phyloP scores from a whole-genome alignment of 306 rosid genomes.

The Arachis hypogaea region DNA sequence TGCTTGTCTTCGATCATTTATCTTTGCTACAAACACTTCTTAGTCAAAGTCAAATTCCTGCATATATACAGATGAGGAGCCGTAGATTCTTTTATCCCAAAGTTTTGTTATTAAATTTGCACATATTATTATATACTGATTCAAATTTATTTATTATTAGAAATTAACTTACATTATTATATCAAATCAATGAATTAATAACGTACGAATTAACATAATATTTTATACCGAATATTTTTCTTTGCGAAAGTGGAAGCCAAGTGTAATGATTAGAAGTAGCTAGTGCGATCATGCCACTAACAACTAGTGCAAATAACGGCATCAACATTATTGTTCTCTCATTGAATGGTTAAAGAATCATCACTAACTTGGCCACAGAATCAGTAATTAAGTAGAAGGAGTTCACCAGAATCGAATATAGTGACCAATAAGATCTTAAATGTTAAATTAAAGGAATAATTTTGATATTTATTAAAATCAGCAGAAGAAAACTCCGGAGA shows the following conservation, averaged over 20 bases:
- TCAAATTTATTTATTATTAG: no score
- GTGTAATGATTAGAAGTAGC: neutral
- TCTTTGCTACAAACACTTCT: no score
- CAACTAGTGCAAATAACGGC: neutral
- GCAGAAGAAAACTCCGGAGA: conserved; percentile 26
- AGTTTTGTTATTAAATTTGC: no score
- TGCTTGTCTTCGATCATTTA: no score
- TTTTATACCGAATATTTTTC: no score
- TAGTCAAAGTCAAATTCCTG: no score
- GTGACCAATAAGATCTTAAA: conserved; percentile 20
- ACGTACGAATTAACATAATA: no score
- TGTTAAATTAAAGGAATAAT: neutral
- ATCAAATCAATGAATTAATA: no score
- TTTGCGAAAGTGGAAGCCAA: neutral
- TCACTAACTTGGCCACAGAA: neutral
- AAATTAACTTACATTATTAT: no score
- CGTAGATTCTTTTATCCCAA: no score
- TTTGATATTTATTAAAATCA: conserved; percentile 23
- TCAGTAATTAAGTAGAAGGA: conserved; percentile 15
- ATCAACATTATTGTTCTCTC: conserved; percentile 14
- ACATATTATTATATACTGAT: no score
- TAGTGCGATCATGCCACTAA: neutral
- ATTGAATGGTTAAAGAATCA: neutral
- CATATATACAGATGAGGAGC: no score
- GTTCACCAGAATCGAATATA: conserved; percentile 39